phyloP scores from a whole-genome alignment of 192 early-diverging fungal species.

The Thamnidium elegans region DNA sequence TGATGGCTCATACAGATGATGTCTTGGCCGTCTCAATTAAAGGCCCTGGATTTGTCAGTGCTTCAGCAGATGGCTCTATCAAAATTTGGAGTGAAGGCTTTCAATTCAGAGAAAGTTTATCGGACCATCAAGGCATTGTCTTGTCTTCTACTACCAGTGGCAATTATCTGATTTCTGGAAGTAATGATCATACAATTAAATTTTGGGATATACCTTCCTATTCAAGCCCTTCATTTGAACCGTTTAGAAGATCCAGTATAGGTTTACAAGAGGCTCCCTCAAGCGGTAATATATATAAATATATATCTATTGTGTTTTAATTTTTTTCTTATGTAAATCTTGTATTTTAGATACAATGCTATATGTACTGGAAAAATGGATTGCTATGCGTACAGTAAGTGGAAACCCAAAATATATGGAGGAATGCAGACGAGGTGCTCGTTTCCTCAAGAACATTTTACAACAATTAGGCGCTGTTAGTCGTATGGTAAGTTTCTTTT shows the following conservation, averaged over 20 bases:
- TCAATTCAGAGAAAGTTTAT: slow-evolving; percentile 49
- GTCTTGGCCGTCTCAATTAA: slow-evolving; percentile 53
- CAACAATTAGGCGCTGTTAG: slow-evolving; percentile 67
- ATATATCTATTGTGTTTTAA: not conserved
- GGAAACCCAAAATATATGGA: slow-evolving; percentile 64
- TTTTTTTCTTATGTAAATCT: not conserved
- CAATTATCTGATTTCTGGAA: slow-evolving; percentile 56
- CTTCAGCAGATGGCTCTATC: slow-evolving; percentile 66
- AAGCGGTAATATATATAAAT: not conserved
- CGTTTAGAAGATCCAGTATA: slow-evolving; percentile 14
- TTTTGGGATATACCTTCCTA: slow-evolving; percentile 52
- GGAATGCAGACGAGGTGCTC: slow-evolving; percentile 70
- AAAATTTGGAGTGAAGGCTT: slow-evolving; percentile 65
- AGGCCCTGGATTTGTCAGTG: slow-evolving; percentile 52
- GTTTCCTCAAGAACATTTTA: slow-evolving; percentile 65
- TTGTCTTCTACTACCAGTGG: slow-evolving; percentile 52
- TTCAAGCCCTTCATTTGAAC: slow-evolving; percentile 6
- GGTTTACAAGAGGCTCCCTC: slow-evolving; percentile 12
- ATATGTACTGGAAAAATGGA: slow-evolving; percentile 66
- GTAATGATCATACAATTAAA: slow-evolving; percentile 58
- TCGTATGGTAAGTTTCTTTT: slow-evolving; percentile 20
- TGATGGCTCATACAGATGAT: slow-evolving; percentile 60
- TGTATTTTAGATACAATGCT: slow-evolving; percentile 46
- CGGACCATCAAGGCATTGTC: slow-evolving; percentile 53
- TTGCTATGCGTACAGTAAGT: slow-evolving; percentile 63